phyloP scores from a whole-genome alignment of 1,284 basidiomycete species.

The Dichomitus squalens region DNA sequence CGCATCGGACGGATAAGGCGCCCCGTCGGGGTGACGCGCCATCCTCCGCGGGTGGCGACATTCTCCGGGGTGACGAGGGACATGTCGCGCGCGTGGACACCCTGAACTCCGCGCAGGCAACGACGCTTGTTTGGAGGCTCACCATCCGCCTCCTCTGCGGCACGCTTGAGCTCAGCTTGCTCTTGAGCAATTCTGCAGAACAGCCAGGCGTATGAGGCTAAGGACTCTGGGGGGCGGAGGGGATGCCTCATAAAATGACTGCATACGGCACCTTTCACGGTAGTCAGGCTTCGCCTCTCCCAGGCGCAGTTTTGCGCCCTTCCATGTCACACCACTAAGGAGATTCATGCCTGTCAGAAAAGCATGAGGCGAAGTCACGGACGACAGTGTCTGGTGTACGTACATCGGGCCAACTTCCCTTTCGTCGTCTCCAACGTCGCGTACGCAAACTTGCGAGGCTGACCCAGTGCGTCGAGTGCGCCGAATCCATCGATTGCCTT shows the following conservation, averaged over 20 bases:
- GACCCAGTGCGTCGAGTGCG: slow-evolving; percentile 60
- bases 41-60: slow-evolving; percentile 51
- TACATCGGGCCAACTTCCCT: slow-evolving; percentile 65
- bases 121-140: slow-evolving; percentile 38
- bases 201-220: neutral
- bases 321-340: slow-evolving; percentile 80
- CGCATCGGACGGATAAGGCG: slow-evolving; percentile 65
- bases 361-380: neutral
- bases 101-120: slow-evolving; percentile 38
- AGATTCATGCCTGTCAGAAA: slow-evolving; percentile 61
- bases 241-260: neutral
- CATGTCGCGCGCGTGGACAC: slow-evolving; percentile 59
- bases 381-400: slow-evolving; percentile 26
- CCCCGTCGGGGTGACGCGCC: slow-evolving; percentile 68
- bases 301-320: slow-evolving; percentile 78
- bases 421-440: slow-evolving; percentile 70
- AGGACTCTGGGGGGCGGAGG: slow-evolving; percentile 9
- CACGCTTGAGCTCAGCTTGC: slow-evolving; percentile 30
- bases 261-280: slow-evolving; percentile 49
- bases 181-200: slow-evolving; percentile 40
- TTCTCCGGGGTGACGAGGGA: slow-evolving; percentile 59
- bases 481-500: slow-evolving; percentile 72
- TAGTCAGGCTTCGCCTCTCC: slow-evolving; percentile 80
- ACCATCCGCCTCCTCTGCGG: slow-evolving; percentile 23
- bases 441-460: slow-evolving; percentile 70